Conservation (phyloP, 2,329 filamentous ascomycete genomes). For the Verticillium klebahnii region DNA sequence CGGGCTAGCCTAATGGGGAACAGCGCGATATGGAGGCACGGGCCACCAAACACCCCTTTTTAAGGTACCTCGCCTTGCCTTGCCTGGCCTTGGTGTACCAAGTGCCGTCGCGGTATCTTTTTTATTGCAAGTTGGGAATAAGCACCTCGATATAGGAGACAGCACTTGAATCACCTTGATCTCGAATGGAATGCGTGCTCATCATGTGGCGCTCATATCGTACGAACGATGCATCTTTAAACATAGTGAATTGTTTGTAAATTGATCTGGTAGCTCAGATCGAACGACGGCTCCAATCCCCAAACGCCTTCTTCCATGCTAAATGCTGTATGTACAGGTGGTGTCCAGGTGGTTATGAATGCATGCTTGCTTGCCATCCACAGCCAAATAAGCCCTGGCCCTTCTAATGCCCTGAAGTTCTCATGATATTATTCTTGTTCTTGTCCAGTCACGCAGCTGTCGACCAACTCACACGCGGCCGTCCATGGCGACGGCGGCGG, state of each 20-base stretch:
- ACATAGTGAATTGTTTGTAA: constrained; percentile 7
- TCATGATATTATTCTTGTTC: background rate
- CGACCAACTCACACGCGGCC: constrained; percentile 5
- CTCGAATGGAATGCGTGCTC: too few species aligned
- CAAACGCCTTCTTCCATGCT: constrained; percentile 6
- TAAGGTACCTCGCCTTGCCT: background rate
- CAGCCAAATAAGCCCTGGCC: background rate
- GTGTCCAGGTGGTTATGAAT: background rate
- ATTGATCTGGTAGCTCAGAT: background rate
- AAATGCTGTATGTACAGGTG: constrained; percentile 10
- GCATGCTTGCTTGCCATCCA: background rate
- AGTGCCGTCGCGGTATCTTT: too few species aligned
- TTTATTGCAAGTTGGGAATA: too few species aligned
- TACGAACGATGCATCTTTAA: background rate
- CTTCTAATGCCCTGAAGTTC: too few species aligned
- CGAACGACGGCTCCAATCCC: constrained; percentile 6
- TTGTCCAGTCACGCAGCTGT: background rate
- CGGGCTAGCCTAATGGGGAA: background rate
- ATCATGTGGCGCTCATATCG: too few species aligned
- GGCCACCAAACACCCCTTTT: background rate
- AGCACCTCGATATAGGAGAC: too few species aligned
- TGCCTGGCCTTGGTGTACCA: too few species aligned
- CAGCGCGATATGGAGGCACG: background rate
- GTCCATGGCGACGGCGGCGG: constrained; percentile 3
- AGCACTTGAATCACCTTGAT: too few species aligned